phyloP scores from a whole-genome alignment of 495 filamentous ascomycete species.

The Lentithecium fluviatile region DNA sequence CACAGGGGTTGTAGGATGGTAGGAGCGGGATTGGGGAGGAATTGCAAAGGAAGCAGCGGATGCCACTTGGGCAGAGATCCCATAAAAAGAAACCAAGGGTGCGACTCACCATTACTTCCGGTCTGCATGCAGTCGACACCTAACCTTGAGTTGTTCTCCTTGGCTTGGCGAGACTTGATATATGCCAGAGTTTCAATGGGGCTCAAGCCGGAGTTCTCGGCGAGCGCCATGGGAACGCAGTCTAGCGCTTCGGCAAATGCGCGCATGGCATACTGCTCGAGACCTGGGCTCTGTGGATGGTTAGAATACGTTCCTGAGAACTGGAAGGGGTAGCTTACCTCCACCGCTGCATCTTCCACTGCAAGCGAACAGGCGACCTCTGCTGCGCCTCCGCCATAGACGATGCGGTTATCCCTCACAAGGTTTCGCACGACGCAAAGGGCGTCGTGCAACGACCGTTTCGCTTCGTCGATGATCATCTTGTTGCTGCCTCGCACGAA shows the following conservation, averaged over 20 bases:
- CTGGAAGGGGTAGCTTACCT: conserved; percentile 58
- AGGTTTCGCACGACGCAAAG: conserved; percentile 97
- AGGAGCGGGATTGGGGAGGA: neutral
- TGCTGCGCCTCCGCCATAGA: conserved; percentile 97
- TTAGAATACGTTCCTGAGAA: conserved; percentile 25
- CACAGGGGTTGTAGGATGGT: conserved; percentile 8
- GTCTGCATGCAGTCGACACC: conserved; percentile 98
- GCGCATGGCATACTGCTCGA: conserved; percentile 98
- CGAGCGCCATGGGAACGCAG: conserved; percentile 90
- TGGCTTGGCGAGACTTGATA: conserved; percentile 94
- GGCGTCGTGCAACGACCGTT: conserved; percentile 94
- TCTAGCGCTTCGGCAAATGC: conserved; percentile 96
- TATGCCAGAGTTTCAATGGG: conserved; percentile 92
- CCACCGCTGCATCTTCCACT: conserved; percentile 90
- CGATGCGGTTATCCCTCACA: conserved; percentile 91
- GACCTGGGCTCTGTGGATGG: conserved; percentile 68
- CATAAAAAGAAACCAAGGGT: conserved; percentile 11
- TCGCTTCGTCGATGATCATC: conserved; percentile 99
- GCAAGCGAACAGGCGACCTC: conserved; percentile 97
- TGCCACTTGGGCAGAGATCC: neutral
- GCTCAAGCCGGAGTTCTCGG: conserved; percentile 94
- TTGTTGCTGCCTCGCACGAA: conserved; percentile 99
- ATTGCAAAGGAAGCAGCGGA: neutral
- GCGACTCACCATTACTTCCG: conserved; percentile 74
- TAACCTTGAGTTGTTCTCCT: conserved; percentile 77